These are phyloP conservation scores for Calendula officinalis DNA, from an alignment of 129 eudicot species.

Conservation along the genomic window DNA sequence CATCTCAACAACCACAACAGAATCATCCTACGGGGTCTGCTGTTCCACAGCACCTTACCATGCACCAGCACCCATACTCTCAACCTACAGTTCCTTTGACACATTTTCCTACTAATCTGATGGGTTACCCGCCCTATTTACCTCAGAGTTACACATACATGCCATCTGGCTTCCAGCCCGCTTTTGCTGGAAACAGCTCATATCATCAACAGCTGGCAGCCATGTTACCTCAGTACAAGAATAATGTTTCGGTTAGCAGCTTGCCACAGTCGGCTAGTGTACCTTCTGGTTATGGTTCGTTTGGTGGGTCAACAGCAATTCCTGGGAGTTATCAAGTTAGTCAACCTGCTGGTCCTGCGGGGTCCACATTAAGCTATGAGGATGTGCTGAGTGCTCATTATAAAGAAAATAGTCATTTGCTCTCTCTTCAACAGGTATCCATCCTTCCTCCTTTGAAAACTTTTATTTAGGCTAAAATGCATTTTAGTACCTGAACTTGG, in stretches of 20 bases:
- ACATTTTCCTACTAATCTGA: conserved; percentile 55
- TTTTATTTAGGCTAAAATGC: too few relatives aligned
- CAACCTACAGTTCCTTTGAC: conserved; percentile 80
- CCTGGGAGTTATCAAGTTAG: conserved; percentile 75
- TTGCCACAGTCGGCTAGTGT: conserved; percentile 75
- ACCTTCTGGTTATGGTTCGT: conserved; percentile 73
- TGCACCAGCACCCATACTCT: conserved; percentile 86
- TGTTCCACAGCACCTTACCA: conserved; percentile 70
- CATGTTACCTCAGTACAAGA: conserved; percentile 75
- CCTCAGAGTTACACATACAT: conserved; percentile 84
- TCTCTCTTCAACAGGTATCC: conserved; percentile 88
- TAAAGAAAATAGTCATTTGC: conserved; percentile 73
- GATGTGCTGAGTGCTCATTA: conserved; percentile 80
- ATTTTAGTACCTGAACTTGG: too few relatives aligned
- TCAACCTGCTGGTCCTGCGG: conserved; percentile 67
- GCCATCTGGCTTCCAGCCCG: conserved; percentile 89
- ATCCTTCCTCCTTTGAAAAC: too few relatives aligned
- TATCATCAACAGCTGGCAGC: conserved; percentile 85
- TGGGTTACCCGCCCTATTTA: conserved; percentile 75
- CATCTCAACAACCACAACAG: conserved; percentile 61
- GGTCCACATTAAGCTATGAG: conserved; percentile 65
- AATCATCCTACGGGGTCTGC: conserved; percentile 58
- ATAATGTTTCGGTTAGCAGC: conserved; percentile 57
- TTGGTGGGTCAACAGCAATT: conserved; percentile 57
- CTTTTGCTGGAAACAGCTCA: conserved; percentile 69